Conservation (phyloP, 441 rosid genomes). For the Erysimum pusillum region DNA sequence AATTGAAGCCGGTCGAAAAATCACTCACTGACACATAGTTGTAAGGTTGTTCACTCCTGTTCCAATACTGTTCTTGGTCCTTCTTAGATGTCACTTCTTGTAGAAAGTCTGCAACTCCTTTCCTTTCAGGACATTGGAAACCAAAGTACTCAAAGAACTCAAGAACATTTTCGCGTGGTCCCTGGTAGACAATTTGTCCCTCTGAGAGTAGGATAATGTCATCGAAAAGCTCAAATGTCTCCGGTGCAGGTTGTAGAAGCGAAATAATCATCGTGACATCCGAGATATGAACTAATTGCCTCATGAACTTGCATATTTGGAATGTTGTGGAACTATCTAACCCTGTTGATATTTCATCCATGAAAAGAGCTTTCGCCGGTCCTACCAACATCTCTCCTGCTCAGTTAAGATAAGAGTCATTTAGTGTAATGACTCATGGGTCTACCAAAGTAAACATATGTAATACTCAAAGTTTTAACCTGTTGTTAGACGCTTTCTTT, state of each 20-base stretch:
- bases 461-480: conserved; percentile 53
- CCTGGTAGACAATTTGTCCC: conserved; percentile 70
- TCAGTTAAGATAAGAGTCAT: conserved; percentile 33
- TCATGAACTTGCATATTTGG: conserved; percentile 80
- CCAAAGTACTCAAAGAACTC: conserved; percentile 66
- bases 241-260: conserved; percentile 88
- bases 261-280: conserved; percentile 81
- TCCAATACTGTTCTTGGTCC: conserved; percentile 82
- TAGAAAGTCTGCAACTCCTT: conserved; percentile 77
- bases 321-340: conserved; percentile 89
- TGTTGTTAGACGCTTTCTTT: conserved; percentile 86
- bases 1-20: conserved; percentile 56
- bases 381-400: conserved; percentile 96
- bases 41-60: conserved; percentile 54
- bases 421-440: conserved; percentile 1
- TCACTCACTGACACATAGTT: conserved; percentile 54
- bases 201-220: conserved; percentile 65
- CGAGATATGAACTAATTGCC: conserved; percentile 84
- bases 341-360: conserved; percentile 96
- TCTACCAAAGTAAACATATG: neutral
- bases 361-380: conserved; percentile 77
- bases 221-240: conserved; percentile 67
- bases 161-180: conserved; percentile 61
- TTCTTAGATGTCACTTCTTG: conserved; percentile 79
- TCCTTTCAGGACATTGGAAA: conserved; percentile 74